A percentile compares a stretch with the other conserved stretches of the same genome.
Evolutionary conservation across 352 stramenopile species (phyloP).

Genomic region (Phytophthora pseudosyringae): DNA sequence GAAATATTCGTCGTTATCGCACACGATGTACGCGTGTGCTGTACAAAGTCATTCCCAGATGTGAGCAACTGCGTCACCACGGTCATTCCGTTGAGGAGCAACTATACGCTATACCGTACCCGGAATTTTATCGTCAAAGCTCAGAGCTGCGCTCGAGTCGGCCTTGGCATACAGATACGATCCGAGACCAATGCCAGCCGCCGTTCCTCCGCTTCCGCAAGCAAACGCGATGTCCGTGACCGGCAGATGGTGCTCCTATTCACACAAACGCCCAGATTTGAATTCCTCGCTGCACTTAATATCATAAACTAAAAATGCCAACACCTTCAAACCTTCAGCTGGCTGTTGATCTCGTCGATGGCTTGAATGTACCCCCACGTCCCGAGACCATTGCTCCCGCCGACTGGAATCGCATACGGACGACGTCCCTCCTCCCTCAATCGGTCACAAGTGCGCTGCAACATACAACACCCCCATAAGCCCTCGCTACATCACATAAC

Average conservation of each 20-base stretch:
- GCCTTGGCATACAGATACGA: conserved; percentile 69
- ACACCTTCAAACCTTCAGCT: conserved; percentile 53
- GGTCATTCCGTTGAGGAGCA: neutral
- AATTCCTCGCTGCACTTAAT: neutral
- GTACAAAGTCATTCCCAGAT: neutral
- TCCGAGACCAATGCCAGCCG: conserved; percentile 76
- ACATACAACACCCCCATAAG: neutral
- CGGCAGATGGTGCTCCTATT: conserved; percentile 51
- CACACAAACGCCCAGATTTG: neutral
- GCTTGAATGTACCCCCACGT: conserved; percentile 95
- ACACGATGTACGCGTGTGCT: conserved; percentile 88
- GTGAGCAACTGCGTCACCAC: neutral
- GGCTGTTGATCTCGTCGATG: conserved; percentile 89
- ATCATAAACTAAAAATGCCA: neutral
- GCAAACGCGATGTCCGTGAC: conserved; percentile 88
- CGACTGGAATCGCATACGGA: conserved; percentile 86
- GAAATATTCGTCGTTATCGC: conserved; percentile 88
- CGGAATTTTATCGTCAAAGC: conserved; percentile 46
- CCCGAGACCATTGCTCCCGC: conserved; percentile 92
- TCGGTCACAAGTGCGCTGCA: conserved; percentile 66
- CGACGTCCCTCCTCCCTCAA: conserved; percentile 59
- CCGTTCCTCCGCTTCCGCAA: conserved; percentile 83
- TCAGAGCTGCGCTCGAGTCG: conserved; percentile 38
- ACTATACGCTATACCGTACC: conserved; percentile 24
- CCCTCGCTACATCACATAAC: neutral